Base-by-base conservation (phyloP, 805 yeast genomes). In the Kodamaea restingae region DNA sequence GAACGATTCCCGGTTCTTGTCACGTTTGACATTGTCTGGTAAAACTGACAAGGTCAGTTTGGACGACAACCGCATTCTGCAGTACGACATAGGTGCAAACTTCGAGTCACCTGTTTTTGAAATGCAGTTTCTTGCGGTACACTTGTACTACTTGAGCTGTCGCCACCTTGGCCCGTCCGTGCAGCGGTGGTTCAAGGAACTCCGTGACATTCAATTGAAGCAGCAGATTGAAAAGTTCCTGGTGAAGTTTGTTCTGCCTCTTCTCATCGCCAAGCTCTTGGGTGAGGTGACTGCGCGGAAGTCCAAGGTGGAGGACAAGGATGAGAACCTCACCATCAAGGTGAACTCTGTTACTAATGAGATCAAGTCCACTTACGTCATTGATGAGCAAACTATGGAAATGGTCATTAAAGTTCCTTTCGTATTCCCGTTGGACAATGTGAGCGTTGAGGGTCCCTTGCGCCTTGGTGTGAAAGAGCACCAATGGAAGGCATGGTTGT, bases 401-500 rank as follows among this genome's bases (percentile, higher is more conserved):
- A 75, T 95, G 66, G 74, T 80, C 0, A 78, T 91, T 44, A 71
- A 71, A 32, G 63, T 91, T 6, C 98, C 98, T 0, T 52, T 67
- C 0, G 73, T 78, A 28, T 93, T 80, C 50, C 99, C 99, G 7
- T 72, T 91, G 30, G 75, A 79, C 2, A 81, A 77, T 46, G 81
- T 93, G 7, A 66, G 69, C 7, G 88, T 93, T 1, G 78, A 76
- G 33, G 97, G 96, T 3, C 77, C 88, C 0, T 70, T 78, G 35
- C 70, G 95, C 44, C 73, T 88, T 24, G 98, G 98, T 15, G 95
- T 91, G 11, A 85, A 84, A 47, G 98, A 91, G 50, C 80, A 78
- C 45, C 88, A 86, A 60, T 90, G 96, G 95, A 83, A 87, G 50
- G 88, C 95, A 2, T 93, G 98, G 98, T 64, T 91, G 14, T 68